A percentile compares a stretch with the other conserved stretches of the same genome.
Evolutionary conservation across 805 yeast genomes (phyloP).

Genomic region (Starmerella geochares): DNA sequence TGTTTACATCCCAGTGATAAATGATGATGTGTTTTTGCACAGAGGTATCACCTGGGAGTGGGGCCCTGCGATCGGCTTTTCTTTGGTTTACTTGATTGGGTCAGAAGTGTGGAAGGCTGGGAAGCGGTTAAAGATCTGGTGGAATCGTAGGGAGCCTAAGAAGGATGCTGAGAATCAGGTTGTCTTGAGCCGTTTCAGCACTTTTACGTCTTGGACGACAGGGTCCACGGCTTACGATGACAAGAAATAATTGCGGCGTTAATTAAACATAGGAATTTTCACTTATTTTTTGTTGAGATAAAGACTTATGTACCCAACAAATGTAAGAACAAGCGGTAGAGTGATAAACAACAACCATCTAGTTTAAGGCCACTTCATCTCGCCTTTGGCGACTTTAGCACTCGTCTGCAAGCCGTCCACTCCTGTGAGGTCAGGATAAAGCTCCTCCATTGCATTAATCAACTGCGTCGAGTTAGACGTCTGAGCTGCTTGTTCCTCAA

Average conservation of each 20-base stretch:
- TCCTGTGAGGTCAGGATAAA: background rate
- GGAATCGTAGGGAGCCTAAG: background rate
- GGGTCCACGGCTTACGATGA: background rate
- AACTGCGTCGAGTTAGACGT: slow-evolving; percentile 1
- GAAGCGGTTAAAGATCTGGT: slow-evolving; percentile 38
- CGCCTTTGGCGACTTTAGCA: slow-evolving; percentile 1
- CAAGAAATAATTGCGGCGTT: no score
- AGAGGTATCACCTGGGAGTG: slow-evolving; percentile 65
- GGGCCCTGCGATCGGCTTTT: slow-evolving; percentile 56
- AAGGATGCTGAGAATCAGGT: background rate
- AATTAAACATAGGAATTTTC: no score
- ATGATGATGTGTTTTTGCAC: slow-evolving; percentile 64
- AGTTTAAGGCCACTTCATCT: slow-evolving; percentile 2
- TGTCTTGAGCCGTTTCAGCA: background rate
- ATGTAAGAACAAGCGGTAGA: background rate
- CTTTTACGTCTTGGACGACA: slow-evolving; percentile 1
- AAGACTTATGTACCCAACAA: no score
- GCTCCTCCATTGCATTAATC: background rate
- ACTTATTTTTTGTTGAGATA: no score
- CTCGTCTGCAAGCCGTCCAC: background rate
- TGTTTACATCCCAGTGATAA: slow-evolving; percentile 80
- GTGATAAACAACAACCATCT: background rate
- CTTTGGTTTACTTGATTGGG: slow-evolving; percentile 48
- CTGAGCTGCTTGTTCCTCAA: background rate
- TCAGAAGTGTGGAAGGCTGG: slow-evolving; percentile 58